Conservation (phyloP, 139 green algal genomes). For the Pseudopediastrum boryanum region DNA sequence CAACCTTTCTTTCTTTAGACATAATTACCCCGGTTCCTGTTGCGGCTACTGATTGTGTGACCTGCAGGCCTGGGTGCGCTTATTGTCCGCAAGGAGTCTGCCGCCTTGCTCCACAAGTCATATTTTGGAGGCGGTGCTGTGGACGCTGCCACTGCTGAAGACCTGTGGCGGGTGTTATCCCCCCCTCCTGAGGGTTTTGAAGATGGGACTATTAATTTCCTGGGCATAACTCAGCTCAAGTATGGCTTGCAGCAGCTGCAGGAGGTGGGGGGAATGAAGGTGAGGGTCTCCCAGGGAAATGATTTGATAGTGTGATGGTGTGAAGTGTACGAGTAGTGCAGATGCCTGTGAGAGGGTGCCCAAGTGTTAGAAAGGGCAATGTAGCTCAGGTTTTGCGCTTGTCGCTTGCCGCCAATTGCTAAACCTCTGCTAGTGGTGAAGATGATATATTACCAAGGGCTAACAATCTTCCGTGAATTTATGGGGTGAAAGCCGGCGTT, state of each 20-base stretch:
- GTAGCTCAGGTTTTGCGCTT: no score
- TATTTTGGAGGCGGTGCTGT: conserved; percentile 79
- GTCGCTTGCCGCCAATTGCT: no score
- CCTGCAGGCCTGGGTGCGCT: conserved; percentile 56
- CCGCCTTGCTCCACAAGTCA: conserved; percentile 56
- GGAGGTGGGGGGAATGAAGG: conserved; percentile 60
- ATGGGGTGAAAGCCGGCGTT: no score
- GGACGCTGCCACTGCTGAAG: conserved; percentile 51
- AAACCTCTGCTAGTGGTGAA: no score
- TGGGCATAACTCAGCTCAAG: conserved; percentile 68
- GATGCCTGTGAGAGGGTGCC: no score
- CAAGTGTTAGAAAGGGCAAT: no score
- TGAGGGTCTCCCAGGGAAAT: no score
- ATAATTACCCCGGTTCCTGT: not conserved
- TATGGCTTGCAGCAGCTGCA: conserved; percentile 62
- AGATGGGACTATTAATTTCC: conserved; percentile 73
- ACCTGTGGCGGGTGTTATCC: conserved; percentile 4
- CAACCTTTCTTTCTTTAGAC: no score
- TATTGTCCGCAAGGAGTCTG: conserved; percentile 50
- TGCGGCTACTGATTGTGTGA: not conserved
- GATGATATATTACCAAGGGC: no score
- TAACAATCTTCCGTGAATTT: no score
- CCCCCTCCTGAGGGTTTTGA: conserved; percentile 46
- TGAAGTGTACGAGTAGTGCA: no score
- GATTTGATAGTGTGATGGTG: no score